These are phyloP conservation scores for Calamus simplicifolius DNA, from an alignment of 176 grass and related monocot species.

Conservation along the genomic window DNA sequence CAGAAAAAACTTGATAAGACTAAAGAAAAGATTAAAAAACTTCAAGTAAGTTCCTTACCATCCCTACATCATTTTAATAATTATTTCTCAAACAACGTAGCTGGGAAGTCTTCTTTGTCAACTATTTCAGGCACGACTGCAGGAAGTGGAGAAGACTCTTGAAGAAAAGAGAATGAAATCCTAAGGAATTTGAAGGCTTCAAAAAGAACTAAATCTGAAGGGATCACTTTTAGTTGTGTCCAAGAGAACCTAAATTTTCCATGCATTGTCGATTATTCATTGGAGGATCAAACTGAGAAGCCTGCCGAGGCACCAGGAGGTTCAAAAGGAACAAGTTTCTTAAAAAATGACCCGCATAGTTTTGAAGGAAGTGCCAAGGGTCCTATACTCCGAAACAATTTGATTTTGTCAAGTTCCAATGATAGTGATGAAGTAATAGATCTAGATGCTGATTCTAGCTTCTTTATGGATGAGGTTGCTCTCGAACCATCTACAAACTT, in stretches of 20 bases:
- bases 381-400: constrained; percentile 12
- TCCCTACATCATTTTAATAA: not conserved
- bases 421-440: constrained; percentile 23
- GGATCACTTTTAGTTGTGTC: constrained; percentile 17
- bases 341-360: not conserved
- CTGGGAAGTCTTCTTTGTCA: constrained; percentile 3
- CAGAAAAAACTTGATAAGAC: constrained; percentile 66
- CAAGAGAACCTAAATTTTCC: constrained; percentile 9
- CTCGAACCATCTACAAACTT: constrained; percentile 12
- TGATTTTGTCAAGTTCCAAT: constrained; percentile 10
- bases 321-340: not conserved
- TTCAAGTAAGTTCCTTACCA: constrained; percentile 34
- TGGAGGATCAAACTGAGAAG: constrained; percentile 14
- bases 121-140: constrained; percentile 39
- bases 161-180: constrained; percentile 76
- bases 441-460: constrained; percentile 21
- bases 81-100: constrained; percentile 1
- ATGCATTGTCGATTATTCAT: constrained; percentile 9
- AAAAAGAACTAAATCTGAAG: constrained; percentile 61
- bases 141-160: constrained; percentile 53
- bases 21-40: constrained; percentile 68
- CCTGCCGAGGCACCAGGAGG: constrained; percentile 15
- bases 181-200: constrained; percentile 68
- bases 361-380: not conserved
- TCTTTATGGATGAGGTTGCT: constrained; percentile 11